Evolutionary conservation across 257 asterid species (phyloP), one percentile per base, ranked within the genome.

Genomic region (Voacanga thouarsii): DNA sequence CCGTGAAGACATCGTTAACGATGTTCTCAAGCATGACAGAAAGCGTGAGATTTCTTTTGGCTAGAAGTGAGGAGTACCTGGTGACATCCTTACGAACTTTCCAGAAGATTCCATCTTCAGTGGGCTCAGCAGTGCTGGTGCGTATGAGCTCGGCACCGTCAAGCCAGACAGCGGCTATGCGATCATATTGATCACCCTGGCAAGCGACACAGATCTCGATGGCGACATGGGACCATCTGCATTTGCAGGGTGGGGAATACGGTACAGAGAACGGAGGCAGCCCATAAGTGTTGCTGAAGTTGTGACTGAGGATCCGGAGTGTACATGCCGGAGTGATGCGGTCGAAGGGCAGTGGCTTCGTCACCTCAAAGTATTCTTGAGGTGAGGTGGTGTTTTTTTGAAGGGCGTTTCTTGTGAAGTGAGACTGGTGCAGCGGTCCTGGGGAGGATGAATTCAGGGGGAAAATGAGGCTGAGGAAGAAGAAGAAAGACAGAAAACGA

Each of bases 101-200:
- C 99, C 99, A 95, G 87, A 81, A 83, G 18, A 95, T 64, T 6
- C 94, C 97, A 0, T 75, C 79, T 0, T 79, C 78, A 4, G 87
- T 87, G 7, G 99, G 92, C 87, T 93, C 90, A 7, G 98, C 93
- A 6, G 98, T 90, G 89, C 94, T 90, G 72, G 99, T 91, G 64
- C 99, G 99, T 75, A 95, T 89, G 68, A 95, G 68, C 85, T 91
- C 99, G 11, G 81, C 88, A 12, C 99, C 98, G 78, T 86, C 61
- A 75, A 95, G 91, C 97, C 97, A 93, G 24, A 93, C 87, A 30
- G 92, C 97, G 74, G 97, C 91, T 77, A 93, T 90, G 72, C 97
- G 97, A 60, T 93, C 97, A 79, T 93, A 87, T 75, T 95, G 93
- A 0, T 91, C 83, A 7, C 97, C 98, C 44, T 83, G 85, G 82